Percentiles rank a stretch among this genome's conserved stretches.
phyloP scores from a whole-genome alignment of 768 basidiomycete species.

The Saitozyma sp. region DNA sequence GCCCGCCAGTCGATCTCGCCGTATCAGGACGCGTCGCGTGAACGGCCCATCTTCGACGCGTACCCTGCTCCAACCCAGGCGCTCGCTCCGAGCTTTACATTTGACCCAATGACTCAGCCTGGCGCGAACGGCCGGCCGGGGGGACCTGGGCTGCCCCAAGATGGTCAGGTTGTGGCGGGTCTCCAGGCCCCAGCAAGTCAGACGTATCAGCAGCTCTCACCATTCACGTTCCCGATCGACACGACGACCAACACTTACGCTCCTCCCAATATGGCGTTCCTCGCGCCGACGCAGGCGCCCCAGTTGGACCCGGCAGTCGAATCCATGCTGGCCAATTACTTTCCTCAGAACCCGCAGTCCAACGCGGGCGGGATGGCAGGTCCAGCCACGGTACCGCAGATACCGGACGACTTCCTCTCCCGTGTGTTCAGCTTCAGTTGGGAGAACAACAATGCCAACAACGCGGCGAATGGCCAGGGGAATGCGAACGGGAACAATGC shows the following conservation, averaged over 20 bases:
- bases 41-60: constrained; percentile 40
- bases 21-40: constrained; percentile 8
- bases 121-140: neutral
- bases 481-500: constrained; percentile 3
- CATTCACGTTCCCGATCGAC: constrained; percentile 11
- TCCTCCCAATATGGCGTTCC: neutral
- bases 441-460: constrained; percentile 15
- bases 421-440: constrained; percentile 44
- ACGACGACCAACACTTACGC: neutral
- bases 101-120: neutral
- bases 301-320: constrained; percentile 44
- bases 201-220: neutral
- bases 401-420: constrained; percentile 46
- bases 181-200: neutral
- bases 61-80: constrained; percentile 29
- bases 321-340: constrained; percentile 41
- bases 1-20: constrained; percentile 15
- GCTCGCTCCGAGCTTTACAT: neutral
- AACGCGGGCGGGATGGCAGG: neutral
- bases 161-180: neutral
- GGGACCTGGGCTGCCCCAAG: neutral
- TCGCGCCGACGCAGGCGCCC: constrained; percentile 1
- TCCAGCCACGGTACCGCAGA: constrained; percentile 6
- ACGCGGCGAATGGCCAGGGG: neutral
- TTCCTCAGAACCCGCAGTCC: constrained; percentile 21